phyloP scores from a whole-genome alignment of 2,329 filamentous ascomycete species.

The Alternaria longipes region DNA sequence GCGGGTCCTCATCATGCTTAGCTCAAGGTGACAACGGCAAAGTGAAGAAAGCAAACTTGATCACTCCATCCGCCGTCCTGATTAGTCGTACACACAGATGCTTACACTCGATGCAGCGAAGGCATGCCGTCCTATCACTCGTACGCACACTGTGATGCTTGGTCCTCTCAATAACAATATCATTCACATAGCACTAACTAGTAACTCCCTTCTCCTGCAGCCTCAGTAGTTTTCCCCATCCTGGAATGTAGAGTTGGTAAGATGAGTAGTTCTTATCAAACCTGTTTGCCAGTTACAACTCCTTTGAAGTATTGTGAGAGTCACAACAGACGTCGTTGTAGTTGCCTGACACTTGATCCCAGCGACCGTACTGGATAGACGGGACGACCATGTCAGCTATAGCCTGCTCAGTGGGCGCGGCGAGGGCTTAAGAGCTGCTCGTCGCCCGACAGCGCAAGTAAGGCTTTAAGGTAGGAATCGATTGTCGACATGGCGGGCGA shows the following conservation, averaged over 20 bases:
- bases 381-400: not conserved
- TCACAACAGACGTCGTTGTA: no score
- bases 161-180: not conserved
- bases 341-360: no score
- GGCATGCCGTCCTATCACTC: not conserved
- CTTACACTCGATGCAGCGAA: not conserved
- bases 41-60: not conserved
- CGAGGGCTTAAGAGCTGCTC: not conserved
- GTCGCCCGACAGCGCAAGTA: constrained; percentile 5
- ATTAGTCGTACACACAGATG: fast-evolving
- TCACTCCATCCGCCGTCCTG: no score
- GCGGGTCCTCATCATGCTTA: fast-evolving
- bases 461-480: not conserved
- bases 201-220: not conserved
- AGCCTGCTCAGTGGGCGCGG: not conserved
- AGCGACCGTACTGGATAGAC: not conserved
- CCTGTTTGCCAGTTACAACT: not conserved
- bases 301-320: not conserved
- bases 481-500: not conserved
- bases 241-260: no score
- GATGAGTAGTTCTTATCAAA: no score
- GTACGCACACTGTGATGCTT: not conserved
- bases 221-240: not conserved
- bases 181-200: fast-evolving
- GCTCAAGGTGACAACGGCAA: not conserved